Evolutionary conservation across 495 filamentous ascomycete genomes (phyloP).

Genomic region (Aspergillus campestris): DNA sequence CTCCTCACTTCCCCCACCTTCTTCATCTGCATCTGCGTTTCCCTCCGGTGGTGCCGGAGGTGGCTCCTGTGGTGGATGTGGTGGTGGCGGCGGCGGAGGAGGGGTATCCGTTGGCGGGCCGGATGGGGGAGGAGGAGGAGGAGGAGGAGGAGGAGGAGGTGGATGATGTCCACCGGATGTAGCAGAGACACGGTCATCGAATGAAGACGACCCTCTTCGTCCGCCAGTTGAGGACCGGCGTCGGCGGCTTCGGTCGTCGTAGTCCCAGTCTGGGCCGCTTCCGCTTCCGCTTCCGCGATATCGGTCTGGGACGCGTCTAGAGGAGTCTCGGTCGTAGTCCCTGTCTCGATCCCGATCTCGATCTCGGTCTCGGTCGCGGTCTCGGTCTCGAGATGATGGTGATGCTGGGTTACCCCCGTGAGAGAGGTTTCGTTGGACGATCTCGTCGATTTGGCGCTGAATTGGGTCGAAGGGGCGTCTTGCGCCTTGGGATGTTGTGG

Average conservation of each 20-base stretch:
- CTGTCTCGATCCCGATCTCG: background rate
- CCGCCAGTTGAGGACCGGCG: constrained; percentile 2
- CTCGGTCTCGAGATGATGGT: background rate
- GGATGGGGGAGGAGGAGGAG: constrained; percentile 2
- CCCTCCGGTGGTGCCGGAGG: too few relatives aligned
- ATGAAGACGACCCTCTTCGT: constrained; percentile 1
- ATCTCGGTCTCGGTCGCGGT: constrained; percentile 1
- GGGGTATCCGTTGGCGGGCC: constrained; percentile 6
- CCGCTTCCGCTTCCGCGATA: background rate
- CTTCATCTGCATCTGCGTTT: constrained; percentile 15
- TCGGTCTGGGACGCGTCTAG: constrained; percentile 10
- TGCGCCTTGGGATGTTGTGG: background rate
- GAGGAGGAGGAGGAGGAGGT: constrained; percentile 4
- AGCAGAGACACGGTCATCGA: background rate
- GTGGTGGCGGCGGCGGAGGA: constrained; percentile 7
- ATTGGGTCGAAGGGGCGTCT: constrained; percentile 14
- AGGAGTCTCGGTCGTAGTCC: background rate
- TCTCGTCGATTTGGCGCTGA: constrained; percentile 29
- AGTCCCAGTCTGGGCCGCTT: background rate
- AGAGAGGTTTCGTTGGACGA: constrained; percentile 21
- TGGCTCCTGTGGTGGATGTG: constrained; percentile 1
- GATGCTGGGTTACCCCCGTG: background rate
- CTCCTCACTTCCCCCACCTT: constrained; percentile 35
- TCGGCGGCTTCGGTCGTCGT: constrained; percentile 8
- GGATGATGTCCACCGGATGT: background rate